Evolutionary conservation across 768 basidiomycete genomes (phyloP).

Genomic region (Collybia mongolica): DNA sequence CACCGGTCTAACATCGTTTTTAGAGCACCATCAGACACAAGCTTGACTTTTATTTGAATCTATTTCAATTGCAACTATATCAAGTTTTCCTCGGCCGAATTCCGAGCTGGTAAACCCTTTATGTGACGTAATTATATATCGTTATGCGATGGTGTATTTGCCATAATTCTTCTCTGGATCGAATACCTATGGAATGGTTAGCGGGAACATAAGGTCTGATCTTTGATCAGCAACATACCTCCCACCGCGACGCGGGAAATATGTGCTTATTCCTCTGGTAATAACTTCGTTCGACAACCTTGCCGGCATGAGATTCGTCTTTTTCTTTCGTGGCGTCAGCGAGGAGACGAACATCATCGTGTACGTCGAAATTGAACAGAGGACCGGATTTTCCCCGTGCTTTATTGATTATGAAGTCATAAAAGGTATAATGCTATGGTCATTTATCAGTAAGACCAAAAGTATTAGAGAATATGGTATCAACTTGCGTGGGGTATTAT

Average conservation of each 20-base stretch:
- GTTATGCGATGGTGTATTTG: constrained; percentile 74
- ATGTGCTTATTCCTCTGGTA: constrained; percentile 98
- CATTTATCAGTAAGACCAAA: constrained; percentile 5
- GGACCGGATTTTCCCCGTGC: constrained; percentile 98
- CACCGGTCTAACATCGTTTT: no score
- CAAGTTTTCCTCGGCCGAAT: no score
- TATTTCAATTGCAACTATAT: no score
- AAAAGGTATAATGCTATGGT: constrained; percentile 91
- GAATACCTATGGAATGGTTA: constrained; percentile 56
- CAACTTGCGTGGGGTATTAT: constrained; percentile 89
- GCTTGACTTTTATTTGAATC: no score
- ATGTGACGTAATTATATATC: not conserved
- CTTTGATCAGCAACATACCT: constrained; percentile 50
- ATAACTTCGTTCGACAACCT: constrained; percentile 95
- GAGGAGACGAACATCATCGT: constrained; percentile 94
- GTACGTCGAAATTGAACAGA: constrained; percentile 97
- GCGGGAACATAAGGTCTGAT: not conserved
- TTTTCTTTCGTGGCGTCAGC: constrained; percentile 96
- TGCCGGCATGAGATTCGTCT: constrained; percentile 98
- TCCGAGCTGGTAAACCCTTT: no score
- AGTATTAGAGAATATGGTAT: not conserved
- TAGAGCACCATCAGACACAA: no score
- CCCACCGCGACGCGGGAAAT: constrained; percentile 96
- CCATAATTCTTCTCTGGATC: constrained; percentile 95
- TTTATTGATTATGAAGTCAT: constrained; percentile 98